A percentile compares a stretch with the other conserved stretches of the same genome.
Conservation (phyloP, 441 rosid species). For the Pelargonium cotyledonis region DNA sequence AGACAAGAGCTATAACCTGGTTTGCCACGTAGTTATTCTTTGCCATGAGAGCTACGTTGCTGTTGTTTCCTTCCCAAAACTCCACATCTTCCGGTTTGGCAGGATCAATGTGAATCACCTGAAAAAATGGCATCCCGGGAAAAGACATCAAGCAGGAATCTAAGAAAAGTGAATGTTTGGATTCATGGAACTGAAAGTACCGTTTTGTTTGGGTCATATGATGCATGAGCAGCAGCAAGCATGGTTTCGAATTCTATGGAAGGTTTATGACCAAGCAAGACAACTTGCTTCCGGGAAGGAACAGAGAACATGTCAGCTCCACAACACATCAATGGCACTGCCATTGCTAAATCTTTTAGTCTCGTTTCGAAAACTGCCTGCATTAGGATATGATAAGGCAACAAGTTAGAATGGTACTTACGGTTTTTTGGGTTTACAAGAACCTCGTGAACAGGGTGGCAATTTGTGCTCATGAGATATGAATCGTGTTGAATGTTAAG, state of each 20-base stretch:
- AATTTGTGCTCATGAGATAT: too few species aligned
- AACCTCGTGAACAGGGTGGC: background rate
- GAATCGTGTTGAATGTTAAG: too few species aligned
- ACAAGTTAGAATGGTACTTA: background rate
- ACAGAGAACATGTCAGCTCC: slow-evolving; percentile 63
- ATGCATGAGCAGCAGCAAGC: slow-evolving; percentile 69
- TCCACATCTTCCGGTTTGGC: slow-evolving; percentile 51
- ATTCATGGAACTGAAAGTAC: slow-evolving; percentile 25
- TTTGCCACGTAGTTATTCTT: slow-evolving; percentile 43
- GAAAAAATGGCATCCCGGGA: slow-evolving; percentile 9
- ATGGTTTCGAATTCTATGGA: slow-evolving; percentile 49
- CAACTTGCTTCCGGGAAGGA: slow-evolving; percentile 58
- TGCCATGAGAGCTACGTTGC: slow-evolving; percentile 55
- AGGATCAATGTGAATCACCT: slow-evolving; percentile 84
- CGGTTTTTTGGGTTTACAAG: background rate
- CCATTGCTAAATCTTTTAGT: slow-evolving; percentile 70
- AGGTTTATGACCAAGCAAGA: slow-evolving; percentile 54
- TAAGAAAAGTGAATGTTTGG: background rate
- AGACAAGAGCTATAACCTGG: slow-evolving; percentile 67
- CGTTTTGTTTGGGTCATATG: slow-evolving; percentile 69
- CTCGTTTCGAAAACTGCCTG: slow-evolving; percentile 74
- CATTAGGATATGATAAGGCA: background rate
- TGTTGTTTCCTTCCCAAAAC: slow-evolving; percentile 63
- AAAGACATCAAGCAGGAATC: background rate
- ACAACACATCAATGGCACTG: slow-evolving; percentile 89